Evolutionary conservation across 2,329 filamentous ascomycete genomes (phyloP).

Genomic region (Didymella sp.): DNA sequence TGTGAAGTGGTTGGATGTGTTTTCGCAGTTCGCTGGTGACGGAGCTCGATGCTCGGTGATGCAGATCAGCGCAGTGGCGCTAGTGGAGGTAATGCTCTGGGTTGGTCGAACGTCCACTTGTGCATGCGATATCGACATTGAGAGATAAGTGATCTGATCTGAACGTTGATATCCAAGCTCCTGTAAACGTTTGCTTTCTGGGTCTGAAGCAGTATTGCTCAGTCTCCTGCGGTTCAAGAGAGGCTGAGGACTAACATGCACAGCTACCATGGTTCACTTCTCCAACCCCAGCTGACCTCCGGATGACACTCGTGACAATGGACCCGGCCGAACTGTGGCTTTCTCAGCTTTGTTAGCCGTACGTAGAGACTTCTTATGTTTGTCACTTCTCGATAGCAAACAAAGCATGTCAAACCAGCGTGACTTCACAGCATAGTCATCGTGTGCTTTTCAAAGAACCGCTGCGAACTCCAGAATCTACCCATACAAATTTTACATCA

Average conservation of each 20-base stretch:
- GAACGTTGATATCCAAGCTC: background rate
- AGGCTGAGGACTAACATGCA: background rate
- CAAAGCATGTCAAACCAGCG: background rate
- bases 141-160: too few species aligned
- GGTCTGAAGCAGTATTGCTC: background rate
- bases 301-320: conserved; percentile 4
- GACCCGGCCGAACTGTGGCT: background rate
- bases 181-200: background rate
- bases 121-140: too few species aligned
- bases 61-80: conserved; percentile 5
- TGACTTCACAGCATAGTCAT: background rate
- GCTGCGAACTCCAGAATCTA: background rate
- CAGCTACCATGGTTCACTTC: conserved; percentile 1
- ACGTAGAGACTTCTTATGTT: background rate
- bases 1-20: background rate
- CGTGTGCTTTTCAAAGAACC: background rate
- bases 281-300: conserved; percentile 1
- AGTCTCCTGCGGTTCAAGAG: background rate
- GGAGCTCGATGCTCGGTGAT: conserved; percentile 32
- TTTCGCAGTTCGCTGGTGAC: conserved; percentile 3
- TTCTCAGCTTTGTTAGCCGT: background rate
- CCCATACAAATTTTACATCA: background rate
- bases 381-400: background rate
- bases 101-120: background rate
- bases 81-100: background rate